A percentile compares a stretch with the other conserved stretches of the same genome.
Evolutionary conservation across 495 filamentous ascomycete species (phyloP).

Genomic region (Annulohypoxylon nitens): DNA sequence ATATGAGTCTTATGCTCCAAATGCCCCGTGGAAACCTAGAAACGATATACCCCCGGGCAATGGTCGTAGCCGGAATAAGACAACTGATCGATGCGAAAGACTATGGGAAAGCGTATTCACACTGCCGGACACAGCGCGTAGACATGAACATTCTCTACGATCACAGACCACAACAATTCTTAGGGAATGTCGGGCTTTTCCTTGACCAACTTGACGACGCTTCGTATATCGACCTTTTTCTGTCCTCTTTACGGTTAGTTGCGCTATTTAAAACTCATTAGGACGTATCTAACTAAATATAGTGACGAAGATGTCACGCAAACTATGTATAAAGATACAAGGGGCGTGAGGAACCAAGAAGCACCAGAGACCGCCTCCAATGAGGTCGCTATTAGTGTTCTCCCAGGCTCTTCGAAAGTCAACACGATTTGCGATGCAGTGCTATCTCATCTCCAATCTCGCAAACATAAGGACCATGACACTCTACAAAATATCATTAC

Average conservation of each 20-base stretch:
- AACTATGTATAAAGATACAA: conserved; percentile 93
- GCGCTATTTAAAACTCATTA: neutral
- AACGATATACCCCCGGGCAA: conserved; percentile 91
- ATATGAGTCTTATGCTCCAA: conserved; percentile 84
- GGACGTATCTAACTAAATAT: conserved; percentile 23
- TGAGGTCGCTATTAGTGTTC: conserved; percentile 2
- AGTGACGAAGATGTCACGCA: conserved; percentile 94
- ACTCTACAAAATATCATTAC: conserved; percentile 90
- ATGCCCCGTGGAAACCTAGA: conserved; percentile 97
- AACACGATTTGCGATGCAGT: conserved; percentile 93
- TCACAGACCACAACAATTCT: conserved; percentile 84
- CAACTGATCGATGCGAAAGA: conserved; percentile 80
- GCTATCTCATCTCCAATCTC: conserved; percentile 71
- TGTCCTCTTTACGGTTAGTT: conserved; percentile 85
- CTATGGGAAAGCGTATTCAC: conserved; percentile 85
- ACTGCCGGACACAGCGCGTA: conserved; percentile 91
- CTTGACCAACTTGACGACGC: conserved; percentile 87
- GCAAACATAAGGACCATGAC: conserved; percentile 69
- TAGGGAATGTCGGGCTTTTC: conserved; percentile 79
- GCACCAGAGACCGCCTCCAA: conserved; percentile 28
- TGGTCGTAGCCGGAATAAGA: conserved; percentile 90
- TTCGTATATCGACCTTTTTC: conserved; percentile 89
- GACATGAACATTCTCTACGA: conserved; percentile 99
- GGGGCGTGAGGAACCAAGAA: conserved; percentile 51
- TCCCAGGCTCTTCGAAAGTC: conserved; percentile 70